Conservation (phyloP, 1,139 yeast genomes). For the Candida freyschussii region DNA sequence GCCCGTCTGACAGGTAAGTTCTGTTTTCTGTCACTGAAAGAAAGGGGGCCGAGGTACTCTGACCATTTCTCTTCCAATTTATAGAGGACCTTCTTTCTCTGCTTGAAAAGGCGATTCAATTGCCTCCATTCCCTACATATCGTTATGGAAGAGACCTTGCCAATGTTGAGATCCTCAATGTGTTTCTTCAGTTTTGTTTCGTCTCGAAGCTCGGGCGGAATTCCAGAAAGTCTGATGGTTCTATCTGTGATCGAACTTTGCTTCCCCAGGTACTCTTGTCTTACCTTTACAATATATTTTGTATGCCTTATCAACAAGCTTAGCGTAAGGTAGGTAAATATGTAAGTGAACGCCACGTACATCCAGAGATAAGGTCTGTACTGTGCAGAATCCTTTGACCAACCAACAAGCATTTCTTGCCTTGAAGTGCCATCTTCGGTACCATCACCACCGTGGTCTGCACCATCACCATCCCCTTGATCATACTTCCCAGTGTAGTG, state of each 20-base stretch:
- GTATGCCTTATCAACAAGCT: slow-evolving; percentile 65
- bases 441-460: slow-evolving; percentile 13
- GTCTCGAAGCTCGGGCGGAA: slow-evolving; percentile 77
- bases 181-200: slow-evolving; percentile 65
- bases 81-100: slow-evolving; percentile 48
- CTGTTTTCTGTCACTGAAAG: slow-evolving; percentile 15
- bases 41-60: slow-evolving; percentile 35
- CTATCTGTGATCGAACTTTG: slow-evolving; percentile 92
- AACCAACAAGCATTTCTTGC: slow-evolving; percentile 9
- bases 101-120: slow-evolving; percentile 58
- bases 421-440: slow-evolving; percentile 2
- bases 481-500: slow-evolving; percentile 50
- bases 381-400: slow-evolving; percentile 23
- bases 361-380: slow-evolving; percentile 48
- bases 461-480: slow-evolving; percentile 34
- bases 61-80: slow-evolving; percentile 75
- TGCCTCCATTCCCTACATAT: slow-evolving; percentile 84
- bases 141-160: slow-evolving; percentile 69
- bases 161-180: slow-evolving; percentile 73
- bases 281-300: slow-evolving; percentile 59
- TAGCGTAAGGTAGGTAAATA: slow-evolving; percentile 69
- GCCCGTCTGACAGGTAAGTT: slow-evolving; percentile 22
- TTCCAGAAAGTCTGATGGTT: slow-evolving; percentile 83
- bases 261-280: slow-evolving; percentile 80
- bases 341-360: slow-evolving; percentile 81